A percentile compares a stretch with the other conserved stretches of the same genome.
Evolutionary conservation across 441 rosid genomes (phyloP).

Genomic region (Rhodomyrtus psidioides): DNA sequence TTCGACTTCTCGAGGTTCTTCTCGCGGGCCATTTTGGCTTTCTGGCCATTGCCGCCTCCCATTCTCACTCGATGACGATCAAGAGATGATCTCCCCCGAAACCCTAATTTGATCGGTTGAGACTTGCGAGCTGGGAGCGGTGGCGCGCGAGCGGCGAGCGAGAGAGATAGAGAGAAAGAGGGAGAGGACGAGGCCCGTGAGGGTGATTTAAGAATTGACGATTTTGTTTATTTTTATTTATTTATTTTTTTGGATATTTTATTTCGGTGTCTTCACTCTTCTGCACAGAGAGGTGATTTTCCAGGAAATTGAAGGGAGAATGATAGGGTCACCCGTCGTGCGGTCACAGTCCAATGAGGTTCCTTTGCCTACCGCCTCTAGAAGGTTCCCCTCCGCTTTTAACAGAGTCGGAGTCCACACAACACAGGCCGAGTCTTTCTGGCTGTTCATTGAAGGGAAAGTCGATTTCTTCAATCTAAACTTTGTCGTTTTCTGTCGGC

Average conservation of each 20-base stretch:
- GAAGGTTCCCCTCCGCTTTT: background rate
- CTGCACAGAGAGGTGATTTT: background rate
- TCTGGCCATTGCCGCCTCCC: constrained; percentile 48
- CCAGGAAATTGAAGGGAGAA: background rate
- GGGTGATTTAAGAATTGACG: background rate
- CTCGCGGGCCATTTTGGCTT: constrained; percentile 40
- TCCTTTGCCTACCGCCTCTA: background rate
- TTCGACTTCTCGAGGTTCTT: constrained; percentile 30
- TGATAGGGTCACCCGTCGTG: rapidly evolving
- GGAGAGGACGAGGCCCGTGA: no score
- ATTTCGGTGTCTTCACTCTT: no score
- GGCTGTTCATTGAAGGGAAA: no score
- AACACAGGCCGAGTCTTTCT: no score
- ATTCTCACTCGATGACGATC: background rate
- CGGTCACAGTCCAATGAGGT: background rate
- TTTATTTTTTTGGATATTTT: background rate
- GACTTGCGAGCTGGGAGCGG: background rate
- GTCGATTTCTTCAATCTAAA: no score
- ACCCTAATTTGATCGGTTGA: background rate
- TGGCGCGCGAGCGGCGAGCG: no score
- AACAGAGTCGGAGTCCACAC: background rate
- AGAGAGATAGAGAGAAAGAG: background rate
- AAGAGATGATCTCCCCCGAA: background rate
- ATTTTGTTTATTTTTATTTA: background rate
- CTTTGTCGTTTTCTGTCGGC: rapidly evolving